A percentile compares a stretch with the other conserved stretches of the same genome.
phyloP scores from a whole-genome alignment of 306 rosid genomes.

The Arachis hypogaea region DNA sequence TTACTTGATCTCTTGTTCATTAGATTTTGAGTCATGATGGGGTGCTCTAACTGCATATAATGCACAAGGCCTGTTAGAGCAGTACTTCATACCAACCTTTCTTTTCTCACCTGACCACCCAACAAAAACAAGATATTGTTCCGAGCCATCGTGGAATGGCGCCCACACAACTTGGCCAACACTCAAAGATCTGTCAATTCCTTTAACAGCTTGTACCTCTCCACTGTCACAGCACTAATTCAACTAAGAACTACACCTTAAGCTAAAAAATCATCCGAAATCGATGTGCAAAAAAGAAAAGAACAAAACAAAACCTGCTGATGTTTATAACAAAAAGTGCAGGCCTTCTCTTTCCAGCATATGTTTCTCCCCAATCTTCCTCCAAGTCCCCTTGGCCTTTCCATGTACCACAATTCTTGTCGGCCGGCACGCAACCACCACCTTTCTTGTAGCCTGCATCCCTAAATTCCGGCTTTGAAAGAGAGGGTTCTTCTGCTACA shows the following conservation, averaged over 20 bases:
- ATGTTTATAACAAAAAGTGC: slow-evolving; percentile 67
- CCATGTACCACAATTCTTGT: slow-evolving; percentile 67
- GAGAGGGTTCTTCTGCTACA: slow-evolving; percentile 81
- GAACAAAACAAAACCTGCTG: slow-evolving; percentile 52
- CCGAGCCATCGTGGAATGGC: slow-evolving; percentile 51
- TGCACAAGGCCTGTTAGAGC: slow-evolving; percentile 83
- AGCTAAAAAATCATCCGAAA: slow-evolving; percentile 15
- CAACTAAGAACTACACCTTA: slow-evolving; percentile 22
- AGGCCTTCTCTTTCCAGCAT: slow-evolving; percentile 81
- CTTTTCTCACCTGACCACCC: slow-evolving; percentile 77
- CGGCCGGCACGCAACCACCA: slow-evolving; percentile 25
- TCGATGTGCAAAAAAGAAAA: slow-evolving; percentile 20
- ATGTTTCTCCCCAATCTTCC: slow-evolving; percentile 92
- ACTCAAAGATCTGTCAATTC: slow-evolving; percentile 69
- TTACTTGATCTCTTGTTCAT: slow-evolving; percentile 54
- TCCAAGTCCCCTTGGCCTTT: slow-evolving; percentile 84
- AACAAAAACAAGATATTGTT: slow-evolving; percentile 74
- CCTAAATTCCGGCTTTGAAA: slow-evolving; percentile 68
- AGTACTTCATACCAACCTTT: slow-evolving; percentile 86
- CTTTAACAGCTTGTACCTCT: slow-evolving; percentile 68
- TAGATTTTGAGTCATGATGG: slow-evolving; percentile 45
- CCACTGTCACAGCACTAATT: slow-evolving; percentile 55
- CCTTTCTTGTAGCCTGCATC: slow-evolving; percentile 55
- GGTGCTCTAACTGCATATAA: slow-evolving; percentile 65
- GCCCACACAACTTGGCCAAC: slow-evolving; percentile 95